Percentiles rank a stretch among this genome's conserved stretches.
Conservation (phyloP, 78 protist genomes). For the Dictyostelium capitatum region DNA sequence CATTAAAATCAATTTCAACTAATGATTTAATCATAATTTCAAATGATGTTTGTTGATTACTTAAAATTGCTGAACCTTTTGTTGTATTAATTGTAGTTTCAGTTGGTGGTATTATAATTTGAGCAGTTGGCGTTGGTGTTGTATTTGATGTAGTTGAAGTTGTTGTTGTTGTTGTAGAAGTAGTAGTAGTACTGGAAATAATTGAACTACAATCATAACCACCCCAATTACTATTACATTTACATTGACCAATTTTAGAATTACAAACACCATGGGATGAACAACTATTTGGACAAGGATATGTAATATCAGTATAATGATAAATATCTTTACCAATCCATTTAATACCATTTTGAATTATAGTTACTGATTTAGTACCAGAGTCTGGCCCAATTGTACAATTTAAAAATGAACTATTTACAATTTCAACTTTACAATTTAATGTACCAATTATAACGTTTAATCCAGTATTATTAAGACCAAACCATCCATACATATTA, state of each 20-base stretch:
- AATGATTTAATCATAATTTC: neutral
- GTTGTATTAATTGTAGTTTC: neutral
- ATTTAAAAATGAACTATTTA: neutral
- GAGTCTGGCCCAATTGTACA: constrained; percentile 5
- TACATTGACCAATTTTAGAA: neutral
- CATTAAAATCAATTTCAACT: neutral
- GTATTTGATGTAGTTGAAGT: neutral
- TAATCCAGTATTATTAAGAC: neutral
- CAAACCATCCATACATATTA: neutral
- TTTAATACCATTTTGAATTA: neutral
- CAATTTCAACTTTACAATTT: neutral
- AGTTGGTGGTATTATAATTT: neutral
- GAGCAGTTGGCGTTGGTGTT: neutral
- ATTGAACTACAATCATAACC: constrained; percentile 10
- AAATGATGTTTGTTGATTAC: constrained; percentile 8
- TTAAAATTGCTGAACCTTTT: neutral
- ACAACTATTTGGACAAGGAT: neutral
- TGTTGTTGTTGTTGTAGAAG: neutral
- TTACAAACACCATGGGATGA: neutral
- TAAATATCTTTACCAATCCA: neutral
- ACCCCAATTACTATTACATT: neutral
- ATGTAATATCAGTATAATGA: neutral
- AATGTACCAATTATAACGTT: neutral
- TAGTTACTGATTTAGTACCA: neutral
- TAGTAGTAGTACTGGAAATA: neutral